phyloP scores from a whole-genome alignment of 768 basidiomycete species.

The Hygrophorus russula region DNA sequence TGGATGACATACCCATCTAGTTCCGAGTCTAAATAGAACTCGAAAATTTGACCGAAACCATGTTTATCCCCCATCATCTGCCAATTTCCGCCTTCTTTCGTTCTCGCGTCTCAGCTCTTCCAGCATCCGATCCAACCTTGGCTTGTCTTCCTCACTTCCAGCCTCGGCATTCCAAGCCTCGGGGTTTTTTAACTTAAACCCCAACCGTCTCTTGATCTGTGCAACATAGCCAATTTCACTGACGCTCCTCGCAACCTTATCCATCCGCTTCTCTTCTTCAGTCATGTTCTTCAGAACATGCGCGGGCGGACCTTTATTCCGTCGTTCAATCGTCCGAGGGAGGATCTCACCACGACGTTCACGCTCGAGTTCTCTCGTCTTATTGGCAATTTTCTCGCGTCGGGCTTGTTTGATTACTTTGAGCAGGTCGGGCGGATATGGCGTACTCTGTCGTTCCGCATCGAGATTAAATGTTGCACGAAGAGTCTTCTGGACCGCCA shows the following conservation, averaged over 20 bases:
- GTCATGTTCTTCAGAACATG: conserved; percentile 46
- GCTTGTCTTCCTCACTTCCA: too few relatives aligned
- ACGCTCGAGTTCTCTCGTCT: conserved; percentile 47
- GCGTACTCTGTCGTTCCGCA: conserved; percentile 25
- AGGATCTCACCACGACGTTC: conserved; percentile 57
- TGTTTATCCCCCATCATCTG: too few relatives aligned
- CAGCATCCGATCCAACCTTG: too few relatives aligned
- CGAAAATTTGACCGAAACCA: too few relatives aligned
- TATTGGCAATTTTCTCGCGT: conserved; percentile 48
- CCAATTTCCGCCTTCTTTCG: too few relatives aligned
- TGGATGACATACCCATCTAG: too few relatives aligned
- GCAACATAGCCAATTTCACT: conserved; percentile 67
- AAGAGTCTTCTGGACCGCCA: neutral
- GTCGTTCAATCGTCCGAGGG: conserved; percentile 31
- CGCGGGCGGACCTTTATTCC: conserved; percentile 50
- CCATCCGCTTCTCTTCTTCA: conserved; percentile 30
- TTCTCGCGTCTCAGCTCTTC: too few relatives aligned
- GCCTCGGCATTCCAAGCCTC: too few relatives aligned
- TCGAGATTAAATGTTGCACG: conserved; percentile 20
- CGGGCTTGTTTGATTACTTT: conserved; percentile 43
- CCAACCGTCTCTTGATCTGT: conserved; percentile 44
- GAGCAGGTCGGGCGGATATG: conserved; percentile 39
- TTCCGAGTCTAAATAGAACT: too few relatives aligned
- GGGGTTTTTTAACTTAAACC: conserved; percentile 24
- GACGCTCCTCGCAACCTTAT: conserved; percentile 38